Evolutionary conservation across 148 eudicot genomes (phyloP).

Genomic region (Tetragonia tetragonoides): DNA sequence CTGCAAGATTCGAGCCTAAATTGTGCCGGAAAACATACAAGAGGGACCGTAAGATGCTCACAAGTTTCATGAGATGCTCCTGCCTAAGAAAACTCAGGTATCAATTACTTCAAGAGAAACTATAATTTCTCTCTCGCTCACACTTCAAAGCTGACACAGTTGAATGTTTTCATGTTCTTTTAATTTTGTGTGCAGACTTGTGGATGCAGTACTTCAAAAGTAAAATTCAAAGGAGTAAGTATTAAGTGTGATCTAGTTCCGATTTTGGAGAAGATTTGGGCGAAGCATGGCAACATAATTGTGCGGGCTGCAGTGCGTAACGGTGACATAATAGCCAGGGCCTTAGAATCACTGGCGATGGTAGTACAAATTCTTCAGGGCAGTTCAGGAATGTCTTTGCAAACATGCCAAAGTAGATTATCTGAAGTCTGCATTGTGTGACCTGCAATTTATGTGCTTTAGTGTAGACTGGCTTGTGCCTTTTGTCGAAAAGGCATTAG

Average conservation of each 20-base stretch:
- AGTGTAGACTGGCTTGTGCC: slow-evolving; percentile 19
- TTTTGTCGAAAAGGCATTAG: slow-evolving; percentile 12
- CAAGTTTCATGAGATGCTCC: too few species aligned
- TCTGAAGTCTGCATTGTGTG: neutral
- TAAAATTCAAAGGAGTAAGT: neutral
- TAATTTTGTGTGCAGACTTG: neutral
- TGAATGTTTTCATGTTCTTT: too few species aligned
- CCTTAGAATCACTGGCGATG: neutral
- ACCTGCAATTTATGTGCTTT: neutral
- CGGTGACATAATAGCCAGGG: neutral
- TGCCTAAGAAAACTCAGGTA: too few species aligned
- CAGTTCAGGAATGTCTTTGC: slow-evolving; percentile 12
- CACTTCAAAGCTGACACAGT: too few species aligned
- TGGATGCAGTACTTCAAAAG: neutral
- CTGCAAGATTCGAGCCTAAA: too few species aligned
- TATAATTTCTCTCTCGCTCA: too few species aligned
- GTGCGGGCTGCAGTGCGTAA: neutral
- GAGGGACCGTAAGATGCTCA: too few species aligned
- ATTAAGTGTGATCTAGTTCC: neutral
- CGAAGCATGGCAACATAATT: slow-evolving; percentile 6
- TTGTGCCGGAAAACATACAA: too few species aligned
- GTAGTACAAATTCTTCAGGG: neutral
- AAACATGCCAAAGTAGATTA: neutral
- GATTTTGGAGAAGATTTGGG: slow-evolving; percentile 11
- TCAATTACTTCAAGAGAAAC: too few species aligned